A percentile compares a stretch with the other conserved stretches of the same genome.
phyloP scores from a whole-genome alignment of 176 grass and related monocot genomes.

The Themeda triandra region DNA sequence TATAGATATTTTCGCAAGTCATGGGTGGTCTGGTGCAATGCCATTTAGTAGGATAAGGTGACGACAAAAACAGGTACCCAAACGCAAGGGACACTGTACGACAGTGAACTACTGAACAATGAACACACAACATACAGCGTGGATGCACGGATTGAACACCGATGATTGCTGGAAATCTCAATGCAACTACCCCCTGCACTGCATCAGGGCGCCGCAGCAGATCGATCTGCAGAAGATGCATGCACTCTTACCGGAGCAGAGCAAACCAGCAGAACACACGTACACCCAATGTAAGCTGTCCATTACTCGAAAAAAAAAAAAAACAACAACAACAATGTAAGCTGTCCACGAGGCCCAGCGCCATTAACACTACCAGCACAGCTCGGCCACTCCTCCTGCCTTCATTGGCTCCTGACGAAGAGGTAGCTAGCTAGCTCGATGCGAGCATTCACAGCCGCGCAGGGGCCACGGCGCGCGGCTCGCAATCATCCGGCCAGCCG shows the following conservation, averaged over 20 bases:
- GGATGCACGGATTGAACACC: neutral
- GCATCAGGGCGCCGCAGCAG: neutral
- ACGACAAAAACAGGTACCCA: neutral
- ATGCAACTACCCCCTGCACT: neutral
- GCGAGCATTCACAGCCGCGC: too few relatives aligned
- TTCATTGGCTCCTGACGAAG: neutral
- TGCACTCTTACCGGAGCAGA: too few relatives aligned
- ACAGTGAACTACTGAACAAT: neutral
- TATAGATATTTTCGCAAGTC: neutral
- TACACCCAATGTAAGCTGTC: too few relatives aligned
- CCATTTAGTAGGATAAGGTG: too few relatives aligned
- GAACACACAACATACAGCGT: neutral
- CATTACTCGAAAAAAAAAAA: too few relatives aligned
- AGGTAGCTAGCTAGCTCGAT: too few relatives aligned
- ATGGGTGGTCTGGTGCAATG: neutral
- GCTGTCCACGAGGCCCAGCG: neutral
- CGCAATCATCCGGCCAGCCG: neutral
- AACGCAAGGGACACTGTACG: neutral
- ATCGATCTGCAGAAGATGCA: neutral
- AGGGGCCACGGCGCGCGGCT: neutral
- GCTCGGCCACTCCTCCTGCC: neutral
- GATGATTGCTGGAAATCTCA: neutral
- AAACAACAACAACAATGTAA: too few relatives aligned
- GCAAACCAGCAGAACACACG: too few relatives aligned
- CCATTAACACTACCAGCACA: neutral